A percentile compares a stretch with the other conserved stretches of the same genome.
Evolutionary conservation across 1,284 basidiomycete species (phyloP).

Genomic region (Blastosporella zonata): DNA sequence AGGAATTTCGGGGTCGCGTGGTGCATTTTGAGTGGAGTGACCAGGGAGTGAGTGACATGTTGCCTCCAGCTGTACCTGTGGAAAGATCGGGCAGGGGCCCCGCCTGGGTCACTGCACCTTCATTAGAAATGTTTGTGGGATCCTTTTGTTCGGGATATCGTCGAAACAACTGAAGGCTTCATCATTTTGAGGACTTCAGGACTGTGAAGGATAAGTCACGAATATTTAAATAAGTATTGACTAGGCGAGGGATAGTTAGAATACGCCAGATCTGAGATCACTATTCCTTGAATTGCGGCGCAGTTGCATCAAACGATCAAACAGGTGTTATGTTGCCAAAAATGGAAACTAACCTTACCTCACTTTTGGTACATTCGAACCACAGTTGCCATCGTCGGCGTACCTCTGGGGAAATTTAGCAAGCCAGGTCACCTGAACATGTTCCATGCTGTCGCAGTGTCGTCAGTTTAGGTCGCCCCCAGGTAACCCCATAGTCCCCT

Average conservation of each 20-base stretch:
- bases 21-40: slow-evolving; percentile 22
- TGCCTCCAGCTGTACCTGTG: neutral
- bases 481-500: slow-evolving; percentile 17
- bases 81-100: slow-evolving; percentile 11
- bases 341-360: slow-evolving; percentile 12
- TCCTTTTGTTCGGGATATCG: no score
- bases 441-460: no score
- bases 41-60: neutral
- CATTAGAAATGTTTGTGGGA: slow-evolving; percentile 14
- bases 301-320: neutral
- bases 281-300: neutral
- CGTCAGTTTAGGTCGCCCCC: no score
- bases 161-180: slow-evolving; percentile 21
- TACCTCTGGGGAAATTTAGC: slow-evolving; percentile 43
- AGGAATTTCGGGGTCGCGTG: slow-evolving; percentile 21
- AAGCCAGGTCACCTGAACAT: slow-evolving; percentile 30
- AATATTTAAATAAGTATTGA: no score
- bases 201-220: neutral
- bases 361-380: no score
- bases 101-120: no score
- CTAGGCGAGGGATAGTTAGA: no score
- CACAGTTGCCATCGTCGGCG: slow-evolving; percentile 24
- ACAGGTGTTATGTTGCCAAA: slow-evolving; percentile 3
- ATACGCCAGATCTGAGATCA: no score
- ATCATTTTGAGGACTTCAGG: neutral